phyloP scores from a whole-genome alignment of 768 basidiomycete genomes.

The Naganishia vaughanmartiniae region DNA sequence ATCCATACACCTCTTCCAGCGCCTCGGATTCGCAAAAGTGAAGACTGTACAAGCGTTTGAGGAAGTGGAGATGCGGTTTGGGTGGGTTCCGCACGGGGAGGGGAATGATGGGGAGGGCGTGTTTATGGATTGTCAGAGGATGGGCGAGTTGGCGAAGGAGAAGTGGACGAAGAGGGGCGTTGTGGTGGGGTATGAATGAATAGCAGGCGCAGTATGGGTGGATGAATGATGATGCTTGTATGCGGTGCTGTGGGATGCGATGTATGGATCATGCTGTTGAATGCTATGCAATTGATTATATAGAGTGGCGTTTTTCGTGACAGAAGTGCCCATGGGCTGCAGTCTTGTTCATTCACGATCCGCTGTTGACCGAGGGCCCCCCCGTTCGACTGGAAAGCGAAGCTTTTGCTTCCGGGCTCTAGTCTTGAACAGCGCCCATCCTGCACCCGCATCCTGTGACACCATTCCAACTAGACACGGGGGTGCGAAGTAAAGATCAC shows the following conservation, averaged over 20 bases:
- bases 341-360: too few relatives aligned
- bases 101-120: conserved; percentile 39
- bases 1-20: conserved; percentile 70
- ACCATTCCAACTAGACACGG: too few relatives aligned
- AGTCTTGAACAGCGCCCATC: too few relatives aligned
- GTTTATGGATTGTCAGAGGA: conserved; percentile 21
- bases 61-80: conserved; percentile 75
- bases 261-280: background rate
- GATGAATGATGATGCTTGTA: background rate
- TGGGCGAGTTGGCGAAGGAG: background rate
- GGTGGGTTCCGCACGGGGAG: conserved; percentile 24
- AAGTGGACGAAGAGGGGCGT: conserved; percentile 1
- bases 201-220: too few relatives aligned
- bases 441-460: too few relatives aligned
- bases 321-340: too few relatives aligned
- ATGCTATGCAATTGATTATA: background rate
- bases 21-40: conserved; percentile 70
- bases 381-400: too few relatives aligned
- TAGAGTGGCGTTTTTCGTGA: background rate
- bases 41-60: conserved; percentile 71
- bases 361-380: too few relatives aligned
- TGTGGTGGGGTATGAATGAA: background rate
- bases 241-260: background rate
- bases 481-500: too few relatives aligned
- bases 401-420: too few relatives aligned